Percentiles rank a stretch among this genome's conserved stretches.
Evolutionary conservation across 2,329 filamentous ascomycete species (phyloP).

Genomic region (Fusarium chuoi): DNA sequence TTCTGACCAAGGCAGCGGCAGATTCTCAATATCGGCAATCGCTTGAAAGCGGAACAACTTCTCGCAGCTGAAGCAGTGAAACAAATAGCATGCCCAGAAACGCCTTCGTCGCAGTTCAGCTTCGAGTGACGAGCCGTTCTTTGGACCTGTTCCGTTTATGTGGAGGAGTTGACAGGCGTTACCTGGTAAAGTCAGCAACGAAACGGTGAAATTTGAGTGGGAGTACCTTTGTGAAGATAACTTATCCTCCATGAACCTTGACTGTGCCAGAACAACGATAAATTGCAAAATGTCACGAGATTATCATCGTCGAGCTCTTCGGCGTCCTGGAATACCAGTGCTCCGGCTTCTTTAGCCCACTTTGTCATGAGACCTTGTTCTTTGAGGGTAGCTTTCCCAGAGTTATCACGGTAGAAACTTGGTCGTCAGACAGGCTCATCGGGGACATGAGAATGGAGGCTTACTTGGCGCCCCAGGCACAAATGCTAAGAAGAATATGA

Average conservation of each 20-base stretch:
- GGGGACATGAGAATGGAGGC: not conserved
- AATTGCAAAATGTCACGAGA: slow-evolving; percentile 27
- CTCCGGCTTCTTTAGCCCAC: slow-evolving; percentile 29
- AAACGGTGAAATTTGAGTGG: fast-evolving
- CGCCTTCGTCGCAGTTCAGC: not conserved
- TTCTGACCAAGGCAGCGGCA: not conserved
- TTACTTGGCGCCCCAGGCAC: slow-evolving; percentile 38
- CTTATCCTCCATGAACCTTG: slow-evolving; percentile 37
- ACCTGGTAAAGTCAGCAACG: not conserved
- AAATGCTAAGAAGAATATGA: slow-evolving; percentile 28
- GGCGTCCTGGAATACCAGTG: slow-evolving; percentile 12
- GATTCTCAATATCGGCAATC: not conserved
- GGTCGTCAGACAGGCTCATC: not conserved
- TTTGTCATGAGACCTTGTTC: not conserved
- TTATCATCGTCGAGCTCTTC: slow-evolving; percentile 28
- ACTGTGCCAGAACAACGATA: slow-evolving; percentile 37
- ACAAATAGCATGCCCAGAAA: not conserved
- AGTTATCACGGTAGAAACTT: slow-evolving; percentile 27
- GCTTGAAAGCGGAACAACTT: not conserved
- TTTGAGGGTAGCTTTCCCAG: not conserved
- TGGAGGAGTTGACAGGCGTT: slow-evolving; percentile 33
- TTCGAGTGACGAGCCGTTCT: not conserved
- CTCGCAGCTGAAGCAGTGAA: slow-evolving; percentile 3
- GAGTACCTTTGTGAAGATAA: slow-evolving; percentile 29
- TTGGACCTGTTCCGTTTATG: not conserved